A percentile compares a stretch with the other conserved stretches of the same genome.
These are phyloP conservation scores for Plasmodium berghei DNA, from an alignment of 169 alveolate genomes.

Conservation along the genomic window DNA sequence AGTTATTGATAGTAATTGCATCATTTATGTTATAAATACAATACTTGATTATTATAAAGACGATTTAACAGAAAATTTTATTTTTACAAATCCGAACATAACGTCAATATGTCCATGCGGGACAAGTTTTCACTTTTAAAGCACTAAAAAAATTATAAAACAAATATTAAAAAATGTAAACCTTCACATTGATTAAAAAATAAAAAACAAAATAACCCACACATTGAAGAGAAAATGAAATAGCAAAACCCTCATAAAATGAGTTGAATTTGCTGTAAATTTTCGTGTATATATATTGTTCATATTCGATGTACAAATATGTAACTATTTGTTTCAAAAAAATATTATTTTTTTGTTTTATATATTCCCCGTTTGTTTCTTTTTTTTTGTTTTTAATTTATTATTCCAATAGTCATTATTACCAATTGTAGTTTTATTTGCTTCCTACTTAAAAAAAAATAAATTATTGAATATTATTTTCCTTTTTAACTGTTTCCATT, in stretches of 20 bases:
- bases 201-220: neutral
- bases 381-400: neutral
- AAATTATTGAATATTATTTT: conserved; percentile 21
- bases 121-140: conserved; percentile 61
- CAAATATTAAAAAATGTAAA: no score
- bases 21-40: conserved; percentile 58
- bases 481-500: conserved; percentile 50
- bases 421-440: neutral
- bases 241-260: no score
- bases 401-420: neutral
- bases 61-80: conserved; percentile 59
- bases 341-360: neutral
- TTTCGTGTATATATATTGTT: neutral
- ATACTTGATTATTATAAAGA: conserved; percentile 60
- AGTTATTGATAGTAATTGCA: conserved; percentile 59
- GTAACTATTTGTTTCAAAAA: neutral
- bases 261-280: no score
- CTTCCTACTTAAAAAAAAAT: neutral
- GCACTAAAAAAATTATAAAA: no score
- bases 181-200: no score
- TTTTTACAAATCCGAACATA: conserved; percentile 65
- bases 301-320: neutral
- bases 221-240: neutral
- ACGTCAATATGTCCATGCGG: conserved; percentile 74
- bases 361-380: neutral